Base-by-base conservation (phyloP, 768 basidiomycete species). In the Phaffia tasmanica region DNA sequence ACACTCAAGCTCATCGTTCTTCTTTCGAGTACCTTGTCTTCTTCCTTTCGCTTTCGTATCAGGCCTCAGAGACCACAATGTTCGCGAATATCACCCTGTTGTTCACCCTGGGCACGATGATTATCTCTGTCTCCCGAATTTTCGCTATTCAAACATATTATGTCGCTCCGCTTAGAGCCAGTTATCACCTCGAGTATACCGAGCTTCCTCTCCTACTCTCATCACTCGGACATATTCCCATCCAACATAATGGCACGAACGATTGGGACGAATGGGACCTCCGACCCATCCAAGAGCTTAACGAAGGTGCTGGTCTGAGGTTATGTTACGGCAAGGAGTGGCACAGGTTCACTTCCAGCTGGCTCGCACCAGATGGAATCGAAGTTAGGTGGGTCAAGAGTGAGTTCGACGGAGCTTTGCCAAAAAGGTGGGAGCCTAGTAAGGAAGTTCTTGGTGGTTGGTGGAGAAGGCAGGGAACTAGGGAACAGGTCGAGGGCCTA, bases 321-420 rank as follows among this genome's bases (percentile, higher is more conserved):
- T 73, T 99, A 1, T 99, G 95, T 77, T 80, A 87, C 60, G 89
- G 86, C 57, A 93, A 92, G 75, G 95, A 99, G 77, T 99, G 95
- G 95, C 80, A 97, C 74, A 82, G 94, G 27, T 99, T 91, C 80
- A 88, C 92, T 2, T 84, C 89, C 3, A 86, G 87, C 74, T 97
- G 87, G 76, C 81, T 94, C 57, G 81, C 98, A 25, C 92, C 93
- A 1, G 82, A 85, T 66, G 87, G 84, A 30, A 78, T 98, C 66
- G 81, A 83, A 30, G 84, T 94, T n/a, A 81, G 86, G 66, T 97
- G 91, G 76, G 79, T 98, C 75, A 88, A 91, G 79, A 91, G 87
- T 76, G 90, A 87, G 65, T 97, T 98, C 71, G 82, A 85, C 69
- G 94, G 91, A 14, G 81, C 89, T 73, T 79, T 99, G 69, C 95